Evolutionary conservation across 2,329 filamentous ascomycete species (phyloP).

Genomic region (Aplosporella prunicola): DNA sequence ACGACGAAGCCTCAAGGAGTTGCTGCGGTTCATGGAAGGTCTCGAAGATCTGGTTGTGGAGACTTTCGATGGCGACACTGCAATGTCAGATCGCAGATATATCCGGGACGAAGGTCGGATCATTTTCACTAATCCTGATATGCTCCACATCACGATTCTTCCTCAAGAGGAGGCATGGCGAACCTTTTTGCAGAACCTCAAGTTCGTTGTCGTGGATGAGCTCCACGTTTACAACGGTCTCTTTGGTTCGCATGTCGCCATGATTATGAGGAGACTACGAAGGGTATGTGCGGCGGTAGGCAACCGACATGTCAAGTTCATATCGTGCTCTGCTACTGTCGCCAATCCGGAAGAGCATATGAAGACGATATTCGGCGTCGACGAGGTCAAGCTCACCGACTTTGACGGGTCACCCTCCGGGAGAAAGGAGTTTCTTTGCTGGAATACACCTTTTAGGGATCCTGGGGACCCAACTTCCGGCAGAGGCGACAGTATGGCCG

Average conservation of each 20-base stretch:
- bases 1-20: slow-evolving; percentile 73
- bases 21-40: slow-evolving; percentile 70
- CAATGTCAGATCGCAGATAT: slow-evolving; percentile 63
- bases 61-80: slow-evolving; percentile 92
- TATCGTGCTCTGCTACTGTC: slow-evolving; percentile 94
- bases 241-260: slow-evolving; percentile 86
- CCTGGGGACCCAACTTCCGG: slow-evolving; percentile 79
- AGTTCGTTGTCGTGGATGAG: slow-evolving; percentile 77
- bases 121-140: slow-evolving; percentile 96
- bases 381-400: slow-evolving; percentile 71
- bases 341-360: slow-evolving; percentile 90
- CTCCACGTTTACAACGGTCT: slow-evolving; percentile 94
- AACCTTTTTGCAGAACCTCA: slow-evolving; percentile 76
- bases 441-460: slow-evolving; percentile 94
- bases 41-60: slow-evolving; percentile 72
- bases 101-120: slow-evolving; percentile 85
- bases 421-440: slow-evolving; percentile 89
- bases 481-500: slow-evolving; percentile 68
- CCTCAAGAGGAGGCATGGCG: slow-evolving; percentile 89
- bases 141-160: slow-evolving; percentile 89
- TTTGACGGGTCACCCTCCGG: slow-evolving; percentile 90
- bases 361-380: slow-evolving; percentile 83
- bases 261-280: slow-evolving; percentile 84
- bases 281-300: slow-evolving; percentile 85
- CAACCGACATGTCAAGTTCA: slow-evolving; percentile 76